phyloP scores from a whole-genome alignment of 371 early-diverging fungal genomes.

The Mortierella sp. region DNA sequence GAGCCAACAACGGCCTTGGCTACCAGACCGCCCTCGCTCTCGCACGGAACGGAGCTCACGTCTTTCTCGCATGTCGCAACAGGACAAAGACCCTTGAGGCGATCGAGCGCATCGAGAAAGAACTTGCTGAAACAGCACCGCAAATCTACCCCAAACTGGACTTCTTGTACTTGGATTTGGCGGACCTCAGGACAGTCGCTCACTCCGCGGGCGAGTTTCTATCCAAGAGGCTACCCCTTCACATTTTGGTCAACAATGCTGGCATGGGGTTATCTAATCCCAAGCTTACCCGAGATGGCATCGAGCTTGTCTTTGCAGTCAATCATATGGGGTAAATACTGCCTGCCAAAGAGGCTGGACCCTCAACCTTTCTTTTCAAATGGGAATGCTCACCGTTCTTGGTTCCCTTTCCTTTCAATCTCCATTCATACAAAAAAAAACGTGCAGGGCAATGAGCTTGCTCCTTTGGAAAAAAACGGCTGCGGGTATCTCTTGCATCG shows the following conservation, averaged over 20 bases:
- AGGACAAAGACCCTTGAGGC: conserved; percentile 57
- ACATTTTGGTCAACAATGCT: conserved; percentile 47
- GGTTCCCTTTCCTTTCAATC: background rate
- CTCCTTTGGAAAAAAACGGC: too few relatives aligned
- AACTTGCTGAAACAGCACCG: conserved; percentile 41
- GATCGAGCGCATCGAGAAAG: conserved; percentile 62
- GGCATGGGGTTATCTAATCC: conserved; percentile 29
- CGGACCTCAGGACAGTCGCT: conserved; percentile 31
- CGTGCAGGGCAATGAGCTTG: too few relatives aligned
- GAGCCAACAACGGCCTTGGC: conserved; percentile 79
- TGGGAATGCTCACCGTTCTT: background rate
- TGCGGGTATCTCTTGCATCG: too few relatives aligned
- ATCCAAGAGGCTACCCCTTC: conserved; percentile 20
- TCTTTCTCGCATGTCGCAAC: conserved; percentile 73
- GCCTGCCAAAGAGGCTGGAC: too few relatives aligned
- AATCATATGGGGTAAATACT: conserved; percentile 52
- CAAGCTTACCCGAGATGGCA: conserved; percentile 34
- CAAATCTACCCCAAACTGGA: conserved; percentile 41
- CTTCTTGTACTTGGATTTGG: conserved; percentile 35
- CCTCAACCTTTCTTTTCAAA: too few relatives aligned
- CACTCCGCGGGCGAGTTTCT: conserved; percentile 29
- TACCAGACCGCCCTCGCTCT: conserved; percentile 66
- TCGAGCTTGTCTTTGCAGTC: conserved; percentile 43
- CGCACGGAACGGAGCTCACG: conserved; percentile 60
- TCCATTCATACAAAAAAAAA: too few relatives aligned